Evolutionary conservation across 1,139 yeast genomes (phyloP).

Genomic region (Saccharomyces hybrid): DNA sequence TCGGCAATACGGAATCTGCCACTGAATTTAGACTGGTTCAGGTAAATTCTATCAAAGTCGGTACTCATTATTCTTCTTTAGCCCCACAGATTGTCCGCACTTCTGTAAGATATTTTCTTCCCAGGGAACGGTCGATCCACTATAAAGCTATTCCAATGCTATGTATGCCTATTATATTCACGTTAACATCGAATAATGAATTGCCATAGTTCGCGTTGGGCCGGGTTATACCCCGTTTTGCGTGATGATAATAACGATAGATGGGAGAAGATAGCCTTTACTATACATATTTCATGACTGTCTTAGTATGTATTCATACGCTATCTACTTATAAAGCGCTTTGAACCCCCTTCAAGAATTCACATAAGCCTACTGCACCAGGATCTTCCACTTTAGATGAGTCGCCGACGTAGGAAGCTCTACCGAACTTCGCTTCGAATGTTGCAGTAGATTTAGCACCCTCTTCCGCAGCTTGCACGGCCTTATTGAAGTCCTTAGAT

Average conservation of each 20-base stretch:
- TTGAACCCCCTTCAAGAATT: conserved; percentile 49
- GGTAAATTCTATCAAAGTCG: conserved; percentile 77
- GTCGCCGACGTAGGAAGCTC: conserved; percentile 79
- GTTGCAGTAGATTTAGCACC: conserved; percentile 74
- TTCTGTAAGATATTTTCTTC: neutral
- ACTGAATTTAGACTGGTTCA: conserved; percentile 73
- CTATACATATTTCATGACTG: neutral
- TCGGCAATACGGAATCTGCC: conserved; percentile 95
- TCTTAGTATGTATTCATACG: neutral
- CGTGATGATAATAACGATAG: neutral
- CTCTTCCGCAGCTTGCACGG: conserved; percentile 58
- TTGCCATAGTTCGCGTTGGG: neutral
- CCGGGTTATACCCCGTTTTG: neutral
- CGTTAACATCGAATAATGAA: neutral
- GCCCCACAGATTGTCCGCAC: neutral
- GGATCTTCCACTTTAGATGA: conserved; percentile 78
- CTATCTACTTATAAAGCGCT: conserved; percentile 6
- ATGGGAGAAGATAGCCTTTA: neutral
- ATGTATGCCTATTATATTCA: neutral
- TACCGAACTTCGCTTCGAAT: conserved; percentile 79
- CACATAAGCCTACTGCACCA: conserved; percentile 80
- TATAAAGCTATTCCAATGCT: neutral
- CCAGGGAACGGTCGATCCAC: neutral
- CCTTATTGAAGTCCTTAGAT: conserved; percentile 47
- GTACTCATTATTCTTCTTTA: conserved; percentile 28